These are phyloP conservation scores for Pholiota microspora DNA, from an alignment of 768 basidiomycete species.

Conservation along the genomic window DNA sequence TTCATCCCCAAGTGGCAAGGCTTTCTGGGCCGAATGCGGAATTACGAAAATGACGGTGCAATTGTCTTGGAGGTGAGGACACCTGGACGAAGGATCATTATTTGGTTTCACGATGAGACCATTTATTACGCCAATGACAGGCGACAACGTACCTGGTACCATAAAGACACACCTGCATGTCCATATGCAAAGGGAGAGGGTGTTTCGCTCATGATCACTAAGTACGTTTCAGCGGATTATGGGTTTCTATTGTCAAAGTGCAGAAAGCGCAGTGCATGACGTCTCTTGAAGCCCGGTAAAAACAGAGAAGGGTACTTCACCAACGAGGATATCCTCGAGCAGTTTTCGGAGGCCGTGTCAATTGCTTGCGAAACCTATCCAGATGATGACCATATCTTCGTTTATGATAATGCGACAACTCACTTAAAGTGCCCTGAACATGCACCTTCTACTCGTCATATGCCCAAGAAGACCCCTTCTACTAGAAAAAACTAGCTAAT, in stretches of 20 bases:
- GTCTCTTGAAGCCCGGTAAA: conserved; percentile 26
- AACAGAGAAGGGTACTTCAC: conserved; percentile 28
- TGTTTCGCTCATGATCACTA: conserved; percentile 34
- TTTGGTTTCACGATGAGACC: conserved; percentile 37
- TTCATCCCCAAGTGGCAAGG: conserved; percentile 22
- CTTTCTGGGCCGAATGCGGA: not conserved
- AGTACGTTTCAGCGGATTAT: conserved; percentile 32
- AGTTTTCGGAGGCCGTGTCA: conserved; percentile 21
- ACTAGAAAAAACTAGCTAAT: conserved; percentile 20
- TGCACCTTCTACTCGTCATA: conserved; percentile 31
- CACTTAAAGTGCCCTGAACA: conserved; percentile 30
- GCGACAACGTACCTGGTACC: conserved; percentile 27
- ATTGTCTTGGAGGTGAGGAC: not conserved
- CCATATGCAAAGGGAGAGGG: conserved; percentile 39
- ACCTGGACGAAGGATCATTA: not conserved
- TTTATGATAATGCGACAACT: conserved; percentile 32
- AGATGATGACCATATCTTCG: conserved; percentile 25
- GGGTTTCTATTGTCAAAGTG: conserved; percentile 20
- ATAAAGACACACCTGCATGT: conserved; percentile 19
- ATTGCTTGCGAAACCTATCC: conserved; percentile 23
- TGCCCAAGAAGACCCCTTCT: conserved; percentile 30
- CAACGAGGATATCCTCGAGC: conserved; percentile 27
- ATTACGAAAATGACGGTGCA: not conserved
- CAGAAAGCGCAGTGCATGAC: conserved; percentile 11
- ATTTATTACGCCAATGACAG: conserved; percentile 37